Evolutionary conservation across 257 asterid genomes (phyloP).

Genomic region (Plantago ovata): DNA sequence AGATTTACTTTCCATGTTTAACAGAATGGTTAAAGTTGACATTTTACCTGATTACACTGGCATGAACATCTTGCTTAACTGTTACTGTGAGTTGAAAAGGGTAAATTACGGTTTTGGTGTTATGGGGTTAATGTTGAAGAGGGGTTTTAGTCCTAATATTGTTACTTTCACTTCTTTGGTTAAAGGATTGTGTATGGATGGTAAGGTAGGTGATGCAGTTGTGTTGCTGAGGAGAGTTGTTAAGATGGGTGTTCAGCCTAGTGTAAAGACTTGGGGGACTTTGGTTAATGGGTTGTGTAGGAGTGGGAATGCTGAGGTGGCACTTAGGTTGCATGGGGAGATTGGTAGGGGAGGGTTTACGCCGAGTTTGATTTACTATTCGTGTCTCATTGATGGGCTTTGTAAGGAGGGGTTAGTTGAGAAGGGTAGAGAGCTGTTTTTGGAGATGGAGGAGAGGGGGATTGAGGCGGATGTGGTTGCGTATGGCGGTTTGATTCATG

Average conservation of each 20-base stretch:
- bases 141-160: slow-evolving; percentile 52
- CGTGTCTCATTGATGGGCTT: slow-evolving; percentile 54
- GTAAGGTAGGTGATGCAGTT: slow-evolving; percentile 46
- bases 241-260: slow-evolving; percentile 41
- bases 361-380: slow-evolving; percentile 53
- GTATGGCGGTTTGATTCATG: slow-evolving; percentile 46
- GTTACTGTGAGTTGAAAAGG: slow-evolving; percentile 44
- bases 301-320: slow-evolving; percentile 54
- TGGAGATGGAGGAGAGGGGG: slow-evolving; percentile 56
- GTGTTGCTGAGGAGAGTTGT: slow-evolving; percentile 43
- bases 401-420: slow-evolving; percentile 56
- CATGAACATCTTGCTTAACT: slow-evolving; percentile 50
- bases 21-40: slow-evolving; percentile 35
- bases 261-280: slow-evolving; percentile 53
- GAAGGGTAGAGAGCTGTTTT: slow-evolving; percentile 44
- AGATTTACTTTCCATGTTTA: slow-evolving; percentile 38
- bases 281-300: slow-evolving; percentile 60
- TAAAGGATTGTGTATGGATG: slow-evolving; percentile 55
- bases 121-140: slow-evolving; percentile 49
- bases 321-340: slow-evolving; percentile 49
- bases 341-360: slow-evolving; percentile 33
- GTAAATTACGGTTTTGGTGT: slow-evolving; percentile 48
- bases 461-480: slow-evolving; percentile 53
- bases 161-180: slow-evolving; percentile 52
- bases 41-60: slow-evolving; percentile 49